Evolutionary conservation across 2,329 filamentous ascomycete species (phyloP).

Genomic region (Aspergillus brunneoviolaceus): DNA sequence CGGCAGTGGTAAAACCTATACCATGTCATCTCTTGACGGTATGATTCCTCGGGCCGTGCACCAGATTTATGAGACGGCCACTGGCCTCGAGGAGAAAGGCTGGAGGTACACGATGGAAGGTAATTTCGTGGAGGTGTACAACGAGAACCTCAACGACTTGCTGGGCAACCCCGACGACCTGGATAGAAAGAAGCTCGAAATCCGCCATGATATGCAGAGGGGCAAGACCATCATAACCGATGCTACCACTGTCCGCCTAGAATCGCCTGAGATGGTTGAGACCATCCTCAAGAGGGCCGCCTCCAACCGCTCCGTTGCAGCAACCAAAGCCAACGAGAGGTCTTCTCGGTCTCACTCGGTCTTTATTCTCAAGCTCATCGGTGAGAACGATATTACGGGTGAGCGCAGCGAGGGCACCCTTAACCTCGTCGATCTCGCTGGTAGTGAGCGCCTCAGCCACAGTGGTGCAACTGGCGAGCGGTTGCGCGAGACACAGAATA

Average conservation of each 20-base stretch:
- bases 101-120: conserved; percentile 96
- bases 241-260: conserved; percentile 71
- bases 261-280: conserved; percentile 78
- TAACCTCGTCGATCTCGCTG: conserved; percentile 93
- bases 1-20: conserved; percentile 93
- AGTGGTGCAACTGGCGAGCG: conserved; percentile 82
- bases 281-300: conserved; percentile 76
- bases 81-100: conserved; percentile 79
- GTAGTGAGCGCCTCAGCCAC: conserved; percentile 85
- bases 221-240: conserved; percentile 82
- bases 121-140: conserved; percentile 96
- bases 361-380: conserved; percentile 75
- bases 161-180: conserved; percentile 70
- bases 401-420: conserved; percentile 89
- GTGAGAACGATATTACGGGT: conserved; percentile 69
- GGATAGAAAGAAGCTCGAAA: conserved; percentile 81
- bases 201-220: conserved; percentile 78
- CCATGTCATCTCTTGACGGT: conserved; percentile 86
- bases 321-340: conserved; percentile 95
- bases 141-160: conserved; percentile 92
- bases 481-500: conserved; percentile 91
- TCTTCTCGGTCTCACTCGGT: conserved; percentile 94
- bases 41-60: conserved; percentile 94
- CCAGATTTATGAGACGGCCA: conserved; percentile 90
- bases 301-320: conserved; percentile 85